phyloP scores from a whole-genome alignment of 1,284 basidiomycete genomes.

The Vanrija pseudolonga region DNA sequence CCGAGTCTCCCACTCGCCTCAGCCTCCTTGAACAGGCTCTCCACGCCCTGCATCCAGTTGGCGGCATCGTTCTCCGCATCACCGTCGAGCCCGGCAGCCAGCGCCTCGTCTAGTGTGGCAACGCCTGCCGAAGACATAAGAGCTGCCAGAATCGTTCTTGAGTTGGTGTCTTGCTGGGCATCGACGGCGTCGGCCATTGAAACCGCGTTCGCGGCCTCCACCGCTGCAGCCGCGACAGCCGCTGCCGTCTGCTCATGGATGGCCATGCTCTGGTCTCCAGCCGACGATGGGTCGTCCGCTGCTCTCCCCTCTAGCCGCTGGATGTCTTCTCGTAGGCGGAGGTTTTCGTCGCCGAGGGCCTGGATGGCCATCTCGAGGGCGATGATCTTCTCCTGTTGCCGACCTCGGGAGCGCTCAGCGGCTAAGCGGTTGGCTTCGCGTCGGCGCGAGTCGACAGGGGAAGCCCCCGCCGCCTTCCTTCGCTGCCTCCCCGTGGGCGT shows the following conservation, averaged over 20 bases:
- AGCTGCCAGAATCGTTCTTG: conserved; percentile 38
- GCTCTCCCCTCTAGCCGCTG: conserved; percentile 24
- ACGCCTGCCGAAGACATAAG: conserved; percentile 26
- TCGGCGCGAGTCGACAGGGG: conserved; percentile 33
- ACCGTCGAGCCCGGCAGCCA: conserved; percentile 22
- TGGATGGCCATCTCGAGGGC: conserved; percentile 37
- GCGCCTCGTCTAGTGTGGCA: conserved; percentile 10
- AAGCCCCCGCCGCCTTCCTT: conserved; percentile 11
- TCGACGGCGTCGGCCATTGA: background rate
- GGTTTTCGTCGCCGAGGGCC: conserved; percentile 38
- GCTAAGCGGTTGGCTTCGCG: conserved; percentile 48
- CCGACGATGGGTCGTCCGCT: background rate
- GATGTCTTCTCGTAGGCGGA: conserved; percentile 36
- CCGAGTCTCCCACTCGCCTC: conserved; percentile 36
- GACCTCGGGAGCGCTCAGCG: conserved; percentile 41
- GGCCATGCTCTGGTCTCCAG: background rate
- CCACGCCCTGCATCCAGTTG: conserved; percentile 40
- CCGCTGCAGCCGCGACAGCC: background rate
- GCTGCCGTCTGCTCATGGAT: background rate
- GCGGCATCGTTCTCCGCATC: conserved; percentile 18
- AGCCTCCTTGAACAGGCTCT: conserved; percentile 33
- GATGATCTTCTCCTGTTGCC: conserved; percentile 35
- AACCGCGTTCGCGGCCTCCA: conserved; percentile 3
- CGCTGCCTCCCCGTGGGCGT: background rate
- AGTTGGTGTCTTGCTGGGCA: conserved; percentile 26